A percentile compares a stretch with the other conserved stretches of the same genome.
Conservation (phyloP, 2,329 filamentous ascomycete species). For the Colletotrichum eleusines region DNA sequence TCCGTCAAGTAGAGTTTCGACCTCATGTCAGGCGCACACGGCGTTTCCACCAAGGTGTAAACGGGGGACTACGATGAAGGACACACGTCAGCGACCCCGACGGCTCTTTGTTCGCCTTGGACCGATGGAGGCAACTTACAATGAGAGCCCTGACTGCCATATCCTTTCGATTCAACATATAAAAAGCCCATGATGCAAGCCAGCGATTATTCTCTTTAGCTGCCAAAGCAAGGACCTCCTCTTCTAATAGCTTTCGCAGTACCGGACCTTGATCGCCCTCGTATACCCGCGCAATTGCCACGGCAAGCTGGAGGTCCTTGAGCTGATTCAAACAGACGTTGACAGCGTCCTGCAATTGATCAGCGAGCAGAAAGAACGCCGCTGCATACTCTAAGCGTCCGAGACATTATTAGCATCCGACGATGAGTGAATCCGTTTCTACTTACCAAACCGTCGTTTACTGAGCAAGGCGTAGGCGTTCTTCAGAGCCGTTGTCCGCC, state of each 20-base stretch:
- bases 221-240: conserved; percentile 83
- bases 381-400: conserved; percentile 83
- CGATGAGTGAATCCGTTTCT: background rate
- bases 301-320: conserved; percentile 88
- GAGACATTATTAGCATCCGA: conserved; percentile 58
- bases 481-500: conserved; percentile 90
- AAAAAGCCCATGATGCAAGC: conserved; percentile 96
- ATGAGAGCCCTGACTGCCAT: conserved; percentile 88
- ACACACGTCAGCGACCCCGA: background rate
- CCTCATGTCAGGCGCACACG: conserved; percentile 75
- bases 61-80: conserved; percentile 76
- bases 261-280: conserved; percentile 86
- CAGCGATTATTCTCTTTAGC: conserved; percentile 88
- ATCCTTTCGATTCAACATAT: conserved; percentile 85
- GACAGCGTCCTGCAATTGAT: conserved; percentile 85
- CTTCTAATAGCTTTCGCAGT: conserved; percentile 78
- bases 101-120: background rate
- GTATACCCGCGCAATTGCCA: conserved; percentile 88
- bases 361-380: conserved; percentile 93
- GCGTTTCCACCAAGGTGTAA: conserved; percentile 77
- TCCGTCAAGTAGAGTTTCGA: conserved; percentile 88
- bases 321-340: conserved; percentile 89
- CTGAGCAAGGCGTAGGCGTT: conserved; percentile 97
- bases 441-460: conserved; percentile 83
- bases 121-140: conserved; percentile 60